Percentiles rank a stretch among this genome's conserved stretches.
Evolutionary conservation across 176 grass and related monocot genomes (phyloP).

Genomic region (Elymus sibiricus): DNA sequence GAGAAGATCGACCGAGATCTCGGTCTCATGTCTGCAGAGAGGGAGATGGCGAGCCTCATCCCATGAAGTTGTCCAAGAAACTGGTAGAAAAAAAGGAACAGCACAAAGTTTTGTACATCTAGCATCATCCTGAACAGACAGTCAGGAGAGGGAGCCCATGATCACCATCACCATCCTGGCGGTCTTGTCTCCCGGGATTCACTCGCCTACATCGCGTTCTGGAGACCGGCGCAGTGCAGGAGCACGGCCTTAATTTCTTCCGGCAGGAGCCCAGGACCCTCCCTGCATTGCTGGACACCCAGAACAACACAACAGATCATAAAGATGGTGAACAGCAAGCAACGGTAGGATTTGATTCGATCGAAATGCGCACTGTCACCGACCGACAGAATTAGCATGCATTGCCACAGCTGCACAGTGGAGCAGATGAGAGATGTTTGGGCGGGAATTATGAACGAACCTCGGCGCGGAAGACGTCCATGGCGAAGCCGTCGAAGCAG

Average conservation of each 20-base stretch:
- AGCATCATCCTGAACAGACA: neutral
- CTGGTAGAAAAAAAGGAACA: neutral
- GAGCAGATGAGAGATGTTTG: neutral
- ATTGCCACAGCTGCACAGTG: neutral
- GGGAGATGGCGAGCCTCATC: slow-evolving; percentile 46
- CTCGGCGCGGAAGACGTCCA: slow-evolving; percentile 82
- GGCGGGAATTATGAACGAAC: slow-evolving; percentile 10
- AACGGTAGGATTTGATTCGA: neutral
- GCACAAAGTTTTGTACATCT: neutral
- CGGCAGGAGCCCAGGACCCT: slow-evolving; percentile 49
- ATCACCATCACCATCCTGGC: neutral
- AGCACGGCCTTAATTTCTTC: slow-evolving; percentile 86
- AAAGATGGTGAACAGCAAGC: neutral
- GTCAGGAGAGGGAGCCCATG: neutral
- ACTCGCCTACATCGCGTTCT: slow-evolving; percentile 33
- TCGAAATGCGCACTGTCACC: neutral
- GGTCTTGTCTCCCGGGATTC: neutral
- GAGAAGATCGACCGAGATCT: neutral
- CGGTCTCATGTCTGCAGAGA: slow-evolving; percentile 6
- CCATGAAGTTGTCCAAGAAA: neutral
- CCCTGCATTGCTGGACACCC: slow-evolving; percentile 50
- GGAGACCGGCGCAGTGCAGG: slow-evolving; percentile 53
- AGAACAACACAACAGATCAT: slow-evolving; percentile 7
- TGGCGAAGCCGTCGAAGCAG: slow-evolving; percentile 69
- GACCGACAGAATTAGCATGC: neutral